Percentiles rank a stretch among this genome's conserved stretches.
phyloP scores from a whole-genome alignment of 257 asterid genomes.

The Solanum dulcamara region DNA sequence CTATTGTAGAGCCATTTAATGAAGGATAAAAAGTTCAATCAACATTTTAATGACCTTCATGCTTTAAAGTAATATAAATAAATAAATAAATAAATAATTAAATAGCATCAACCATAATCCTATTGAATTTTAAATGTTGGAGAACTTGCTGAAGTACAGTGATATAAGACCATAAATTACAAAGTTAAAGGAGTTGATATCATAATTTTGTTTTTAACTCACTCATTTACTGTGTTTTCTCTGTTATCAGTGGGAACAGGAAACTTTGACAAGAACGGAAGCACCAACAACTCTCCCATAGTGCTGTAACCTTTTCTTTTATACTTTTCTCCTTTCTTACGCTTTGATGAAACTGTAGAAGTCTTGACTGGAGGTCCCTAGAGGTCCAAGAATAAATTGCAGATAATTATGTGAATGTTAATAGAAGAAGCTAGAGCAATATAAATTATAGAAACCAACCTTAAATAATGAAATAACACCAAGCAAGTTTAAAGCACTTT shows the following conservation, averaged over 20 bases:
- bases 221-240: slow-evolving; percentile 18
- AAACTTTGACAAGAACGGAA: slow-evolving; percentile 33
- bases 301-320: slow-evolving; percentile 20
- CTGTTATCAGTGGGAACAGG: slow-evolving; percentile 14
- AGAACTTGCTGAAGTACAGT: neutral
- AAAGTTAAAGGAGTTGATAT: neutral
- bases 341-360: slow-evolving; percentile 25
- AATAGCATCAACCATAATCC: neutral
- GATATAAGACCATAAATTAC: neutral
- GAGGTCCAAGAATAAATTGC: neutral
- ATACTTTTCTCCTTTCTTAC: slow-evolving; percentile 32
- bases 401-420: neutral
- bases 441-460: slow-evolving; percentile 5
- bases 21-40: neutral
- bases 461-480: slow-evolving; percentile 26
- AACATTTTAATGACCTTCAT: neutral
- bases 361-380: slow-evolving; percentile 31
- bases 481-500: slow-evolving; percentile 36
- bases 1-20: neutral
- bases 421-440: neutral
- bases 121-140: neutral
- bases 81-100: neutral
- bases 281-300: slow-evolving; percentile 30
- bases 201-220: slow-evolving; percentile 8
- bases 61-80: neutral